Conservation (phyloP, 1,139 yeast species). For the Taphrina confusa region DNA sequence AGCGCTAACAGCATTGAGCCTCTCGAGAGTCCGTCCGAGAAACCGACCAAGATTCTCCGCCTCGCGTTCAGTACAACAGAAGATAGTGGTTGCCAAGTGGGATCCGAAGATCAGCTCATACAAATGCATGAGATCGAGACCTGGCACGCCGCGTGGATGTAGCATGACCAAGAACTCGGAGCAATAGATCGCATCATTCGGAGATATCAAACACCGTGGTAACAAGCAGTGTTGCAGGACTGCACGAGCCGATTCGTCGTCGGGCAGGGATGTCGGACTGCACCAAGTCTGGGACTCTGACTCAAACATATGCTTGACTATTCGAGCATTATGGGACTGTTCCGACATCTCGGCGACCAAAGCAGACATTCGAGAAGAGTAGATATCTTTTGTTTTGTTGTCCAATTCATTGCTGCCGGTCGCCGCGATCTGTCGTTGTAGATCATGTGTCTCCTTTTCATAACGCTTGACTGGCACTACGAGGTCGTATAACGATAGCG, state of each 20-base stretch:
- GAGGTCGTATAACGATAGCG: conserved; percentile 70
- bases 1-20: conserved; percentile 52
- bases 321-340: not conserved
- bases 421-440: not conserved
- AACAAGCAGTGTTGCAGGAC: conserved; percentile 67
- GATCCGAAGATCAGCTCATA: conserved; percentile 55
- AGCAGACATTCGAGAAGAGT: not conserved
- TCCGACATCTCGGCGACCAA: not conserved
- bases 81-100: conserved; percentile 61
- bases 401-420: not conserved
- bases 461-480: conserved; percentile 59
- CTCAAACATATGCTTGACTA: conserved; percentile 5
- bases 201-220: conserved; percentile 77
- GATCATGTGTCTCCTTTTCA: conserved; percentile 48
- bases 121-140: conserved; percentile 53
- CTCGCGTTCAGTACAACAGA: conserved; percentile 72
- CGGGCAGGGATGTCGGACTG: not conserved
- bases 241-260: conserved; percentile 36
- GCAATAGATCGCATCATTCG: conserved; percentile 77
- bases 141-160: conserved; percentile 51
- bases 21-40: conserved; percentile 58
- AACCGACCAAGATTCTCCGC: conserved; percentile 83
- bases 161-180: conserved; percentile 61
- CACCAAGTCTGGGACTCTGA: not conserved
- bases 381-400: not conserved